A percentile compares a stretch with the other conserved stretches of the same genome.
Conservation (phyloP, 257 asterid species). For the Apocynum venetum region DNA sequence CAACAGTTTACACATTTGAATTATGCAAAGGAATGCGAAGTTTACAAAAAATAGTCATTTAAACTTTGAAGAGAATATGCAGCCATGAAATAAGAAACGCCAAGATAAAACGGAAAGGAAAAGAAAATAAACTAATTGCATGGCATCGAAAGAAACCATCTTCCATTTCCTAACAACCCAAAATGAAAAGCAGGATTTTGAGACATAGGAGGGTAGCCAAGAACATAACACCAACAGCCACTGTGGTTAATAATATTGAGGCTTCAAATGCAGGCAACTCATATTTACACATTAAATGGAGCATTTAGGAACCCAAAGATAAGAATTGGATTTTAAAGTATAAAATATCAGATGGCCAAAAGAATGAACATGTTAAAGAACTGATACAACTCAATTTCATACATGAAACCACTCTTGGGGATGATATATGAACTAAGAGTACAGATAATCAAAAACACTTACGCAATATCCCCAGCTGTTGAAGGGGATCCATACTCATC, state of each 20-base stretch:
- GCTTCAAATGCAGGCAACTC: not conserved
- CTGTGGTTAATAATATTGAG: not conserved
- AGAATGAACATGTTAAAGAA: not conserved
- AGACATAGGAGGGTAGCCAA: too few species aligned
- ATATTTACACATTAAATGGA: not conserved
- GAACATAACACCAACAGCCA: not conserved
- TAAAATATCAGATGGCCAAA: not conserved
- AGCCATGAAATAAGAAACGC: not conserved
- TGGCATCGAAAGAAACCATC: too few species aligned
- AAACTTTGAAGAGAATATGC: not conserved
- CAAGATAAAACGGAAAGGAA: not conserved
- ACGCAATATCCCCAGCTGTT: conserved; percentile 99
- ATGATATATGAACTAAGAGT: not conserved
- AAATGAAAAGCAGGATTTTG: not conserved
- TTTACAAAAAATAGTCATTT: not conserved
- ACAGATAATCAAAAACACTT: conserved; percentile 22
- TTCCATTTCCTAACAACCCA: not conserved
- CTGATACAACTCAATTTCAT: not conserved
- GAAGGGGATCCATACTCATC: conserved; percentile 99
- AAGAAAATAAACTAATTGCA: not conserved
- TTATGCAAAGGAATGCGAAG: not conserved
- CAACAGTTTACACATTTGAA: not conserved
- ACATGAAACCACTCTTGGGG: not conserved
- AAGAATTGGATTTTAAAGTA: not conserved
- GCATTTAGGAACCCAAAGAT: not conserved